Conservation (phyloP, 2,329 filamentous ascomycete species). For the Epicoccum sorghinum region DNA sequence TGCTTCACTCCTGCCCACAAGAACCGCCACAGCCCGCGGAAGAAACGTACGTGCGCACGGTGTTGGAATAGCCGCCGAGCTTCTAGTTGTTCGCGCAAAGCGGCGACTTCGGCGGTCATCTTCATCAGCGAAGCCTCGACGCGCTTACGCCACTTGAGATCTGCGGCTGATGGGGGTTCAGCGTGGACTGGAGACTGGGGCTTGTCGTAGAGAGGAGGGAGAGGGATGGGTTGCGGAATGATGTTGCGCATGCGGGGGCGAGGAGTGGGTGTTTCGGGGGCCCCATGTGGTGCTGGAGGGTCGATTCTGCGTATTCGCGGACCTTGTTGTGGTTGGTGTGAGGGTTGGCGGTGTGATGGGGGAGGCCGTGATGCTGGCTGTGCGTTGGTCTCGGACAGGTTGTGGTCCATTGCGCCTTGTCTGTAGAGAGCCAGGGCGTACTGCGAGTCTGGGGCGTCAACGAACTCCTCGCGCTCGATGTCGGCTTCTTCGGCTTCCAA, state of each 20-base stretch:
- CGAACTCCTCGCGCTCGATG: conserved; percentile 51
- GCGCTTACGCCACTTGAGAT: conserved; percentile 74
- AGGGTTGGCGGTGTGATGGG: neutral
- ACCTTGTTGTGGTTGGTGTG: conserved; percentile 12
- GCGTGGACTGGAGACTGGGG: neutral
- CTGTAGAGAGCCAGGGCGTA: conserved; percentile 33
- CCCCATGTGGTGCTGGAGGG: neutral
- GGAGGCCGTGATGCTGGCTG: conserved; percentile 19
- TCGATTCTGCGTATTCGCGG: conserved; percentile 1
- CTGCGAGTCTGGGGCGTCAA: conserved; percentile 56
- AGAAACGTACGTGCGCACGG: conserved; percentile 64
- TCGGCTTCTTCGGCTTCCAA: conserved; percentile 46
- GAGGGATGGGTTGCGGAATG: conserved; percentile 28
- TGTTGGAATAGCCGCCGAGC: conserved; percentile 73
- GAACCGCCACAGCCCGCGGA: conserved; percentile 57
- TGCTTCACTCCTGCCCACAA: conserved; percentile 80
- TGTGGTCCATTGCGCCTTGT: conserved; percentile 21
- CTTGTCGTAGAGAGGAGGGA: conserved; percentile 18
- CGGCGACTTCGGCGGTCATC: conserved; percentile 90
- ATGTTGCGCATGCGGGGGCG: conserved; percentile 24
- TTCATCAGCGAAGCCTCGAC: conserved; percentile 87
- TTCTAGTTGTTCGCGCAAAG: conserved; percentile 87
- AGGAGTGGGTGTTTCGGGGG: conserved; percentile 25
- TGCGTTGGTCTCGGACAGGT: conserved; percentile 36
- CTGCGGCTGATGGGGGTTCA: conserved; percentile 33